phyloP scores from a whole-genome alignment of 2,329 filamentous ascomycete genomes.

The Aspergillus unguis region DNA sequence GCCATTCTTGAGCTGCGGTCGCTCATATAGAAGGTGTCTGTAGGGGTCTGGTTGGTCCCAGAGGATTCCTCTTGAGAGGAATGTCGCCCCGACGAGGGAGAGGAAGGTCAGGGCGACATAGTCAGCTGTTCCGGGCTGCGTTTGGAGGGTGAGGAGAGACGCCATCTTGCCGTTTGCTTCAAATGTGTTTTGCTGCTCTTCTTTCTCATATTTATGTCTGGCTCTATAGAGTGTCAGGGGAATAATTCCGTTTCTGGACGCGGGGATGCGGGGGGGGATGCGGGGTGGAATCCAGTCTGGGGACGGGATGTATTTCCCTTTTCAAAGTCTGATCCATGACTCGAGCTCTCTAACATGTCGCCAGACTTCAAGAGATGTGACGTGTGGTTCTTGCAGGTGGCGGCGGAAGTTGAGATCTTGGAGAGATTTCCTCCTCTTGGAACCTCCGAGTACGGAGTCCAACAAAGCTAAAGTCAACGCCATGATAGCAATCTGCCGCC shows the following conservation, averaged over 20 bases:
- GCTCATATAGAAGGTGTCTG: constrained; percentile 48
- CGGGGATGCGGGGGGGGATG: not conserved
- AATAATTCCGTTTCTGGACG: constrained; percentile 10
- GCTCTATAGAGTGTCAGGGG: not conserved
- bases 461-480: too few relatives aligned
- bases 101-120: constrained; percentile 36
- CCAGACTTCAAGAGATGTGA: not conserved
- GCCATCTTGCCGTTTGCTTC: constrained; percentile 5
- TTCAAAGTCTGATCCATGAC: not conserved
- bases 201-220: not conserved
- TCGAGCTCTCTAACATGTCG: not conserved
- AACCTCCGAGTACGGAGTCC: too few relatives aligned
- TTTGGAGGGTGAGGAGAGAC: constrained; percentile 7
- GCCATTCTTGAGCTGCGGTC: constrained; percentile 43
- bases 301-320: too few relatives aligned
- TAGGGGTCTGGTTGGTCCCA: constrained; percentile 53
- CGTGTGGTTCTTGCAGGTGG: too few relatives aligned
- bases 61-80: constrained; percentile 42
- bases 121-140: constrained; percentile 30
- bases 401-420: too few relatives aligned
- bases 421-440: too few relatives aligned
- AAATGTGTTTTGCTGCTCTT: not conserved
- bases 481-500: too few relatives aligned
- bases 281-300: too few relatives aligned
- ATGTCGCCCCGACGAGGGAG: constrained; percentile 36